Evolutionary conservation across 495 filamentous ascomycete species (phyloP), one percentile per base, ranked within the genome.

Genomic region (Lasiosphaeria hispida): DNA sequence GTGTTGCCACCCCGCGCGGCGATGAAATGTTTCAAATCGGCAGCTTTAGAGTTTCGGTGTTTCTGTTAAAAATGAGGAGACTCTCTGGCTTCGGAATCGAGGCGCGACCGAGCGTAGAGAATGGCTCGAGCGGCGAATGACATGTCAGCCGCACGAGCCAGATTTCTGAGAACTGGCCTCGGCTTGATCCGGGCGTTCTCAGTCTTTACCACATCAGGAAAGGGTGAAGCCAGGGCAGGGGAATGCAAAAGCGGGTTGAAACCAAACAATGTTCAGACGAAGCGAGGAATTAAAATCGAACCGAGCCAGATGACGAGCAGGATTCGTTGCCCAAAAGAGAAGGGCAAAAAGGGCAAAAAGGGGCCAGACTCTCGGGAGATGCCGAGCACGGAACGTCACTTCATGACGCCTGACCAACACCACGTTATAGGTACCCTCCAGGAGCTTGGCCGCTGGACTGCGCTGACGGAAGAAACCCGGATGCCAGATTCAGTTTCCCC

Each of bases 91-190:
- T 5, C 2, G 23, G 23, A 30, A 30, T 30, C 23, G 23, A 30
- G 23, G 23, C 23, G 23, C 5, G 23, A 30, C 23, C 23, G 23
- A 30, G 23, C 23, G 23, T 30, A 2, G 23, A 30, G 23, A 30
- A 30, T n/a, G 23, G 23, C 23, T 30, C 23, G 23, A 30, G 23
- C 23, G 23, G 5, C 23, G 23, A 30, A 5, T 45, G 43, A 45
- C 43, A 45, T 45, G 43, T 61, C 55, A 66, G 61, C 58, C 48
- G 64, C 64, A 66, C 64, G 23, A 61, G 39, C 61, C 61, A 61
- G 8, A 51, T 4, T 39, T 23, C 23, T 30, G 23, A 2, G 23
- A 30, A 30, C 23, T 43, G 39, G 30, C 37, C 30, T 54, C 53
- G 53, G 53, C 53, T 47, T 11, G 36, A 19, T 36, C 43, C 57